A percentile compares a stretch with the other conserved stretches of the same genome.
These are phyloP conservation scores for Leccinum incarnatum DNA, from an alignment of 768 basidiomycete species.

Conservation along the genomic window DNA sequence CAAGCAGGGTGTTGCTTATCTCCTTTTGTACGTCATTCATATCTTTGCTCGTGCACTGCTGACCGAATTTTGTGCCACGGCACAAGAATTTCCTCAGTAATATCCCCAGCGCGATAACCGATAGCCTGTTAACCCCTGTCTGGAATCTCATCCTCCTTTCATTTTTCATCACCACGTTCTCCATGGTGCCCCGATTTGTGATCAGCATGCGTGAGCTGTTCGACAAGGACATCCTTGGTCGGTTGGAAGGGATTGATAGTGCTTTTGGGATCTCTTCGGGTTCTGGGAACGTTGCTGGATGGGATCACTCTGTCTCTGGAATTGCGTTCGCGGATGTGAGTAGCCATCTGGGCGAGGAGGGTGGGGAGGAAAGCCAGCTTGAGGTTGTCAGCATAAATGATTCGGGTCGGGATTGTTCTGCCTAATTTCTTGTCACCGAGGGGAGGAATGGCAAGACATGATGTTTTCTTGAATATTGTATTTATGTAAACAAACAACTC, in stretches of 20 bases:
- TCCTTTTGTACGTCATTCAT: neutral
- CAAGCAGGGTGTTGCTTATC: neutral
- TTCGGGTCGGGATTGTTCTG: too few relatives aligned
- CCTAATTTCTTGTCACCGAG: too few relatives aligned
- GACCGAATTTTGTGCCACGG: neutral
- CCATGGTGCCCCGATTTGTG: neutral
- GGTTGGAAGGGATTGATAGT: neutral
- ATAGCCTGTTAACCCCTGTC: neutral
- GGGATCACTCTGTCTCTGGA: neutral
- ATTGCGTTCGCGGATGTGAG: neutral
- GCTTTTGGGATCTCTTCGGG: neutral
- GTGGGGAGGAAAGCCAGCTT: neutral
- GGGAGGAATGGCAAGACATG: too few relatives aligned
- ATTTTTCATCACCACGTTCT: neutral
- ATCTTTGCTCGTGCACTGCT: neutral
- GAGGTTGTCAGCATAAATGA: neutral
- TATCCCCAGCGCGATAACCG: accelerated
- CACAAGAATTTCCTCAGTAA: neutral
- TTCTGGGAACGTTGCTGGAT: neutral
- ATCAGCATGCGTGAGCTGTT: neutral
- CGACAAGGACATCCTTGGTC: neutral
- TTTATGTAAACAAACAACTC: too few relatives aligned
- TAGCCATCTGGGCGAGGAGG: neutral
- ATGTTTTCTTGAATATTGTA: neutral
- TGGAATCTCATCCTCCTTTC: accelerated